These are phyloP conservation scores for Sphaerulina vaccinii DNA, from an alignment of 2,329 filamentous ascomycete genomes.

Conservation along the genomic window DNA sequence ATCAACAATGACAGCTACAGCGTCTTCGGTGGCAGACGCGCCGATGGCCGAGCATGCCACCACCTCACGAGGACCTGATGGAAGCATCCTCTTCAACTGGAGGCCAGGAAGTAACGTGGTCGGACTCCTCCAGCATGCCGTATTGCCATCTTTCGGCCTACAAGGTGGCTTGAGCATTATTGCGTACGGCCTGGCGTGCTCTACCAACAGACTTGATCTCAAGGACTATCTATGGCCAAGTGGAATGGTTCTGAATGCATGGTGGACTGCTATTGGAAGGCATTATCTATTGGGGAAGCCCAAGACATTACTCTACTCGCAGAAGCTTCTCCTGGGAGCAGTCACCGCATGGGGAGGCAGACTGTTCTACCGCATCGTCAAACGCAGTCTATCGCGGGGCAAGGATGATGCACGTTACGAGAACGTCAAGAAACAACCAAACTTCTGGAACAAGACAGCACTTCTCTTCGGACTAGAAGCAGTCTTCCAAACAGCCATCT, in stretches of 20 bases:
- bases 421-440: slow-evolving; percentile 50
- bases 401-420: slow-evolving; percentile 58
- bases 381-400: slow-evolving; percentile 51
- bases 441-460: slow-evolving; percentile 59
- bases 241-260: slow-evolving; percentile 53
- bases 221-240: slow-evolving; percentile 56
- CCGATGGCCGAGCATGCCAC: slow-evolving; percentile 9
- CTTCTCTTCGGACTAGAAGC: slow-evolving; percentile 60
- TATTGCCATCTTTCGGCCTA: slow-evolving; percentile 56
- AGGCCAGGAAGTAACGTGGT: slow-evolving; percentile 29
- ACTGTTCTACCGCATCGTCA: slow-evolving; percentile 56
- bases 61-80: slow-evolving; percentile 1
- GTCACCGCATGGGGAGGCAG: slow-evolving; percentile 59
- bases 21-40: slow-evolving; percentile 10
- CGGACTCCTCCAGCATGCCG: slow-evolving; percentile 54
- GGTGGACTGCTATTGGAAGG: slow-evolving; percentile 60
- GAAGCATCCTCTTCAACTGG: neutral
- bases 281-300: slow-evolving; percentile 45
- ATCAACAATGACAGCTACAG: slow-evolving; percentile 11
- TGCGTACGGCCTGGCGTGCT: slow-evolving; percentile 53
- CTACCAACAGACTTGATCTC: slow-evolving; percentile 56
- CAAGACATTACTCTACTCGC: slow-evolving; percentile 56
- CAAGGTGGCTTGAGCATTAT: slow-evolving; percentile 54
- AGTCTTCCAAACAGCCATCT: slow-evolving; percentile 56
- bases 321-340: slow-evolving; percentile 56